phyloP scores from a whole-genome alignment of 257 asterid species.

The Voacanga thouarsii region DNA sequence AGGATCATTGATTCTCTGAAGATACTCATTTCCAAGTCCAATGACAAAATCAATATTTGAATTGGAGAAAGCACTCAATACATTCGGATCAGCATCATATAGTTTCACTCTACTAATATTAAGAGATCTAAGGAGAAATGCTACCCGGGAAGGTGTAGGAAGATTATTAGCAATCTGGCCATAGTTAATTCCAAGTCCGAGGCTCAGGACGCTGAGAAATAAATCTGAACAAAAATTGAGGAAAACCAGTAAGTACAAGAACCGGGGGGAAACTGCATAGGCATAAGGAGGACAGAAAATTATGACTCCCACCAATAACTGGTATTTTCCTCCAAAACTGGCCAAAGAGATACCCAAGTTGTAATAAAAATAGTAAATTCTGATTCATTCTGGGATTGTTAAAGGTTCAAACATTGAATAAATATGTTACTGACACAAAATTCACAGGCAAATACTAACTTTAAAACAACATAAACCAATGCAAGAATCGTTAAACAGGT shows the following conservation, averaged over 20 bases:
- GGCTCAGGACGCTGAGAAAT: constrained; percentile 18
- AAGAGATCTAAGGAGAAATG: constrained; percentile 54
- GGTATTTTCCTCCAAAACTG: not conserved
- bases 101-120: constrained; percentile 62
- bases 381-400: not conserved
- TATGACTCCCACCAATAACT: not conserved
- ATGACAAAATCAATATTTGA: constrained; percentile 61
- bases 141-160: constrained; percentile 71
- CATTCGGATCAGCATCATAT: constrained; percentile 77
- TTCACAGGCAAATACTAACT: not conserved
- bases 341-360: not conserved
- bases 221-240: constrained; percentile 34
- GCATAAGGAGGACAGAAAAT: not conserved
- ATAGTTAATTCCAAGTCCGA: constrained; percentile 78
- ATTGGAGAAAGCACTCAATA: constrained; percentile 62
- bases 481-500: constrained; percentile 2
- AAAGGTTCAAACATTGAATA: not conserved
- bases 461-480: constrained; percentile 1
- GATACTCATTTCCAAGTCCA: constrained; percentile 69
- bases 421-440: not conserved
- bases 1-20: constrained; percentile 58
- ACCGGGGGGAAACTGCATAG: not conserved
- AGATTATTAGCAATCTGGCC: constrained; percentile 88
- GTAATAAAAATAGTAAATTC: not conserved
- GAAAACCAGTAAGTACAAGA: constrained; percentile 4